Evolutionary conservation across 805 yeast species (phyloP).

Genomic region (Debaryomyces hansenii): DNA sequence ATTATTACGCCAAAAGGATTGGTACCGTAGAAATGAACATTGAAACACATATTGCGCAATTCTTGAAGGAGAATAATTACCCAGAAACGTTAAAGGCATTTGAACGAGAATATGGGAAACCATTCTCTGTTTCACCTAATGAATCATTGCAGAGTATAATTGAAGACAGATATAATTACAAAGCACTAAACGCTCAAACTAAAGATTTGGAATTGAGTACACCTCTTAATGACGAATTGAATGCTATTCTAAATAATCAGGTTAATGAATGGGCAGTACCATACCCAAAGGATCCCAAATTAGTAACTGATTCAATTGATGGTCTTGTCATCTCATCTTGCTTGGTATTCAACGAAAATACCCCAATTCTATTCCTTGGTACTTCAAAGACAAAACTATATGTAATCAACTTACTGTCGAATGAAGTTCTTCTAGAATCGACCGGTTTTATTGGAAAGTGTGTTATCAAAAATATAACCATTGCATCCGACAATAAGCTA

Average conservation of each 20-base stretch:
- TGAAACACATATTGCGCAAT: slow-evolving; percentile 54
- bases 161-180: slow-evolving; percentile 33
- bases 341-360: slow-evolving; percentile 10
- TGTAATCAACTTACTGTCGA: slow-evolving; percentile 15
- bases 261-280: slow-evolving; percentile 32
- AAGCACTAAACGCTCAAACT: slow-evolving; percentile 11
- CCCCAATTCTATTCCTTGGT: slow-evolving; percentile 12
- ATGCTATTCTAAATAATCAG: slow-evolving; percentile 7
- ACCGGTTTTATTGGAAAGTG: slow-evolving; percentile 17
- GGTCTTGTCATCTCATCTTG: slow-evolving; percentile 26
- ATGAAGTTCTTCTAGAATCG: slow-evolving; percentile 17
- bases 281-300: slow-evolving; percentile 20
- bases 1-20: no score
- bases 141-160: slow-evolving; percentile 43
- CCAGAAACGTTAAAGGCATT: slow-evolving; percentile 47
- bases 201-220: slow-evolving; percentile 7
- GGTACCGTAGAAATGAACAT: slow-evolving; percentile 14
- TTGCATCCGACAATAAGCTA: slow-evolving; percentile 22
- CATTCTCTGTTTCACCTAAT: slow-evolving; percentile 22
- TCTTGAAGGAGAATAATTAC: slow-evolving; percentile 51
- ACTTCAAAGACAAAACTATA: slow-evolving; percentile 19
- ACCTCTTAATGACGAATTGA: slow-evolving; percentile 10
- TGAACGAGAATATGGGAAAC: slow-evolving; percentile 44
- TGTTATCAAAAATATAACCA: slow-evolving; percentile 38
- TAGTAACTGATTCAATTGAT: slow-evolving; percentile 9